These are phyloP conservation scores for Marchantia polymorpha DNA, from an alignment of 225 moss, liverwort and hornwort species.

Conservation along the genomic window DNA sequence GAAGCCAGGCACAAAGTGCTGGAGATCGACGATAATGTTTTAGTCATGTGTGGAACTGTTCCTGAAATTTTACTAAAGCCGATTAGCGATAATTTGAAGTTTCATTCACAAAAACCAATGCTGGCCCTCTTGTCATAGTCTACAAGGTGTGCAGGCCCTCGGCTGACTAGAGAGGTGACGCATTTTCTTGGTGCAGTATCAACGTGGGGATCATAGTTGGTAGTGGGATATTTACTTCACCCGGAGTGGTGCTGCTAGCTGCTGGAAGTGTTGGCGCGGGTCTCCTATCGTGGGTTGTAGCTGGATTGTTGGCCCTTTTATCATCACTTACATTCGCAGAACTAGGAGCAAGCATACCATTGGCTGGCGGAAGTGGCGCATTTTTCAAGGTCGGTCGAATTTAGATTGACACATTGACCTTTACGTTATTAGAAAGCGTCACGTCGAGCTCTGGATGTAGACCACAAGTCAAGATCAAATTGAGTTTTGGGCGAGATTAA, in stretches of 20 bases:
- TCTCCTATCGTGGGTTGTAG: conserved; percentile 61
- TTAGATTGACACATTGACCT: no score
- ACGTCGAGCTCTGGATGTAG: no score
- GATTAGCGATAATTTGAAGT: not conserved
- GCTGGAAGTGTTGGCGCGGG: conserved; percentile 82
- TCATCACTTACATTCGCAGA: conserved; percentile 64
- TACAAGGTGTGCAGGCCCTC: not conserved
- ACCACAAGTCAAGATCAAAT: no score
- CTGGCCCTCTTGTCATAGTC: no score
- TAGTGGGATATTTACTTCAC: conserved; percentile 83
- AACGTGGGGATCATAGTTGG: conserved; percentile 68
- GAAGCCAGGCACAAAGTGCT: no score
- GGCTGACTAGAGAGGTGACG: not conserved
- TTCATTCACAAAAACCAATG: no score
- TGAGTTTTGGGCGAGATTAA: no score
- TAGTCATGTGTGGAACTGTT: no score
- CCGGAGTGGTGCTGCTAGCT: conserved; percentile 66
- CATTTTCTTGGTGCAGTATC: conserved; percentile 51
- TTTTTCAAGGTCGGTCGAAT: conserved; percentile 49
- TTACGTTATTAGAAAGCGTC: no score
- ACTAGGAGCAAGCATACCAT: conserved; percentile 75
- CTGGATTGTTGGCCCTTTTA: conserved; percentile 59
- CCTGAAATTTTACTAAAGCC: not conserved
- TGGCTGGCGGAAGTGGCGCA: conserved; percentile 68
- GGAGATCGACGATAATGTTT: no score